Base-by-base conservation (phyloP, 2,329 filamentous ascomycete genomes). In the Fusarium nelsonii region DNA sequence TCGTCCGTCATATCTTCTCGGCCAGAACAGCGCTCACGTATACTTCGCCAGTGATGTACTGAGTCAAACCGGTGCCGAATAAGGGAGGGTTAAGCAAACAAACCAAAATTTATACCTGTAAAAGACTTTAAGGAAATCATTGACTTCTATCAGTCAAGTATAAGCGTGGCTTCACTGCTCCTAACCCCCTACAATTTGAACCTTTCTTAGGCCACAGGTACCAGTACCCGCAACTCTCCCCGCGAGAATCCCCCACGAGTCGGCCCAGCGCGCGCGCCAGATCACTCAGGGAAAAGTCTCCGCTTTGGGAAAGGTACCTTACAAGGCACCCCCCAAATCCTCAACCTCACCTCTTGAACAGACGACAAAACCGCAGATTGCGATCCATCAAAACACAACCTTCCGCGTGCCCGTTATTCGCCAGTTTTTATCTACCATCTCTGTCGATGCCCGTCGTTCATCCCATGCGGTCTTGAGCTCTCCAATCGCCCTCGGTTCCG, bases 281-380 rank as follows among this genome's bases (percentile, higher is more conserved):
- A 58, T 69, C 70, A 63, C 65, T 65, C 64, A 71, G 75, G 73
- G 69, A 73, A 78, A 77, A 78, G 76, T 76, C 78, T 70, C 79
- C 79, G 78, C 78, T 80, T 80, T 72, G 76, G 79, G 77, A 78
- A 77, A 78, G 77, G 75, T 76, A 65, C 62, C 62, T 64, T 58
- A 74, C 76, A 74, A 74, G 76, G 74, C 74, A 75, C 76, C 74
- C 77, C 80, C 80, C 78, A 79, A 82, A 82, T 78, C 79, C 81
- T 83, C 79, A 84, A 88, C 85, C 81, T 88, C 85, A 87, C 80
- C 81, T 82, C 82, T 84, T 78, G 80, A 81, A 81, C 80, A 80
- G 80, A 84, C 81, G 81, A 80, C 79, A 83, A 85, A 85, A 82
- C 78, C 75, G 76, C 78, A 77, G 69, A 78, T 79, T 80, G 76